Evolutionary conservation across 768 basidiomycete genomes (phyloP).

Genomic region (Trametes coccinea): DNA sequence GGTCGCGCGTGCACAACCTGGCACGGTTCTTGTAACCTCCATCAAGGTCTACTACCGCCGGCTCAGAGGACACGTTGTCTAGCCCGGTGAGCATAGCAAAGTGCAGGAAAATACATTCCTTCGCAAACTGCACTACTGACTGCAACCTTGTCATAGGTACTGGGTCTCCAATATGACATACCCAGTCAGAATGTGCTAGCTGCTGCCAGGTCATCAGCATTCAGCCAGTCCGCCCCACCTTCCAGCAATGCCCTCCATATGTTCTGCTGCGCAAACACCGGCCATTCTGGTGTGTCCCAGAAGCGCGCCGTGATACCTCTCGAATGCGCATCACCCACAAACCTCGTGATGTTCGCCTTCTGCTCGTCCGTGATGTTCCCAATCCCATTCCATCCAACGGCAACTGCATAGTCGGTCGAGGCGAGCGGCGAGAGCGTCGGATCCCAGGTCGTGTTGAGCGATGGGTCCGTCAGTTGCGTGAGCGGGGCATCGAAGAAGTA

Average conservation of each 20-base stretch:
- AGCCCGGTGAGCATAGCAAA: too few relatives aligned
- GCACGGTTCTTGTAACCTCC: too few relatives aligned
- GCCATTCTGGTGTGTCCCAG: slow-evolving; percentile 55
- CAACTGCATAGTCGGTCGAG: slow-evolving; percentile 46
- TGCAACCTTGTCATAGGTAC: too few relatives aligned
- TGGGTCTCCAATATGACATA: too few relatives aligned
- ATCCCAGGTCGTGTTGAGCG: slow-evolving; percentile 42
- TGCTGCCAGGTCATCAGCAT: slow-evolving; percentile 44
- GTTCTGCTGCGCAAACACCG: slow-evolving; percentile 42
- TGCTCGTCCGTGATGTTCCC: slow-evolving; percentile 42
- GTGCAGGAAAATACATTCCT: too few relatives aligned
- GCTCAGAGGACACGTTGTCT: too few relatives aligned
- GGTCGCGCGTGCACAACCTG: too few relatives aligned
- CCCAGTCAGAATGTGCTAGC: slow-evolving; percentile 18
- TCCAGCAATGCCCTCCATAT: slow-evolving; percentile 47
- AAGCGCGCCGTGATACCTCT: slow-evolving; percentile 49
- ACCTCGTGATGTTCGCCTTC: slow-evolving; percentile 38
- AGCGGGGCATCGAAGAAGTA: slow-evolving; percentile 56
- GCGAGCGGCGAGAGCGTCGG: slow-evolving; percentile 48
- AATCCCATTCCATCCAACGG: slow-evolving; percentile 51
- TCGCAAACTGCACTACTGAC: too few relatives aligned
- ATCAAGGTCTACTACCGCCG: too few relatives aligned
- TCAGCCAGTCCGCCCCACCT: slow-evolving; percentile 51
- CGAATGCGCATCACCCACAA: slow-evolving; percentile 46
- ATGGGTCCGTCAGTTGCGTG: slow-evolving; percentile 38